Evolutionary conservation across 306 rosid genomes (phyloP).

Genomic region (Leucaena leucocephala): DNA sequence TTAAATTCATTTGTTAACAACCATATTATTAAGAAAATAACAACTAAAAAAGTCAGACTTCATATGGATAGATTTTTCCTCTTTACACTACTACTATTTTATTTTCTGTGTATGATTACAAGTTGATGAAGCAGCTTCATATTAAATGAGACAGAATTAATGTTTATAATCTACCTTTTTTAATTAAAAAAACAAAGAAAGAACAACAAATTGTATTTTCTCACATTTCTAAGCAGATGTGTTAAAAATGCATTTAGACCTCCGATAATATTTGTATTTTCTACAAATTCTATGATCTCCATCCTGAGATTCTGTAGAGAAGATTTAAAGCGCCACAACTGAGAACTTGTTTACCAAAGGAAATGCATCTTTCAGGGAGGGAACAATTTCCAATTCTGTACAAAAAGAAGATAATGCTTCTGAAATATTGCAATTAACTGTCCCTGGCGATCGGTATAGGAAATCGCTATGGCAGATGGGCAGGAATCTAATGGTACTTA

Average conservation of each 20-base stretch:
- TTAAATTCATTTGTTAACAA: too few relatives aligned
- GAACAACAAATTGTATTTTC: neutral
- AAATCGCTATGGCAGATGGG: neutral
- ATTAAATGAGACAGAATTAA: neutral
- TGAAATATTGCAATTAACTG: slow-evolving; percentile 1
- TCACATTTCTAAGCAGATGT: neutral
- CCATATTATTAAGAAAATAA: neutral
- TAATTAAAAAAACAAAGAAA: neutral
- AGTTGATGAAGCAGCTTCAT: neutral
- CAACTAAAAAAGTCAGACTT: too few relatives aligned
- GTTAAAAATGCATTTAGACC: neutral
- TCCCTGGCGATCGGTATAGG: neutral
- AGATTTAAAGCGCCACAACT: neutral
- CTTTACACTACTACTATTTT: neutral
- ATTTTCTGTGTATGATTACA: neutral
- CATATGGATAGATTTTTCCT: neutral
- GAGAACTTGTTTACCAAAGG: neutral
- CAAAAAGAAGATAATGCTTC: slow-evolving; percentile 22
- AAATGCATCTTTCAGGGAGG: slow-evolving; percentile 8
- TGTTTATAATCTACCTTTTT: neutral
- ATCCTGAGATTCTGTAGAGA: neutral
- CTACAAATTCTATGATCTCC: neutral
- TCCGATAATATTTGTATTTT: neutral
- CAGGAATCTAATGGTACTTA: slow-evolving; percentile 5
- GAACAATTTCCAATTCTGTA: slow-evolving; percentile 18